These are phyloP conservation scores for Pseudocercospora cruenta DNA, from an alignment of 2,329 filamentous ascomycete genomes.

Conservation along the genomic window DNA sequence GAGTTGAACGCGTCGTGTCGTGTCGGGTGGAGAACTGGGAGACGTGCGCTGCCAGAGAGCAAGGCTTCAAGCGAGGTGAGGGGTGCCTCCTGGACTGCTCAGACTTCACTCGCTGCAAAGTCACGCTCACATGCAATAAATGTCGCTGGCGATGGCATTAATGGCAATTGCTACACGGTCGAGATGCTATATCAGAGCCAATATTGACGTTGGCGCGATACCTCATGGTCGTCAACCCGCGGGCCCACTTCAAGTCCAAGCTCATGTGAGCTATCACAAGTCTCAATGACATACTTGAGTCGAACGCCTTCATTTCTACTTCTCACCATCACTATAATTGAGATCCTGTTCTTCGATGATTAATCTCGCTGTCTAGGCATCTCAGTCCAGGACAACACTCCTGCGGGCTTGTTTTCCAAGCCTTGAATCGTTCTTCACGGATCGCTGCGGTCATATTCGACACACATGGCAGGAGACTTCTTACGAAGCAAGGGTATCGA, in stretches of 20 bases:
- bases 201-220: neutral
- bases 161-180: neutral
- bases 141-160: neutral
- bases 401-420: neutral
- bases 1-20: constrained; percentile 11
- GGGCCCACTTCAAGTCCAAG: neutral
- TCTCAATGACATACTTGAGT: neutral
- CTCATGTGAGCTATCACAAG: neutral
- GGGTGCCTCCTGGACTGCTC: neutral
- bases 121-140: neutral
- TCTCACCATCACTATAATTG: neutral
- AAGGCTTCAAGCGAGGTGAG: constrained; percentile 6
- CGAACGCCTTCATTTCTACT: neutral
- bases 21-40: neutral
- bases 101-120: neutral
- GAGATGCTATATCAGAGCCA: neutral
- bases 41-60: neutral
- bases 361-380: neutral
- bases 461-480: constrained; percentile 36
- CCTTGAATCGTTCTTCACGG: neutral
- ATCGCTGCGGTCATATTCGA: neutral
- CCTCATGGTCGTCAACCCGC: neutral
- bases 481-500: constrained; percentile 39
- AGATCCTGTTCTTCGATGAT: neutral
- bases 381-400: neutral